Percentiles rank a stretch among this genome's conserved stretches.
phyloP scores from a whole-genome alignment of 306 rosid species.

The Medicago arabica region DNA sequence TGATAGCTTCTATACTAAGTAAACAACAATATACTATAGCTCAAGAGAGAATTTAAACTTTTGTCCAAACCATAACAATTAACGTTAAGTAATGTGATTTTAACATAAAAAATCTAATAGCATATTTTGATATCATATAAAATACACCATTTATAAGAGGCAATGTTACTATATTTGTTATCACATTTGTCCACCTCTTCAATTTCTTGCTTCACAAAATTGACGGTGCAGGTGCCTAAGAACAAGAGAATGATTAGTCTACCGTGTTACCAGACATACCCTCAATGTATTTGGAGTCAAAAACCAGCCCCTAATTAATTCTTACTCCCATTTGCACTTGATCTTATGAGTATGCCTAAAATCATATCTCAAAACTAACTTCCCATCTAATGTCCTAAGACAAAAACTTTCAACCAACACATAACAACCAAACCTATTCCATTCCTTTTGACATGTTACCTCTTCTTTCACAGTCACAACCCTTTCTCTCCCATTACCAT shows the following conservation, averaged over 20 bases:
- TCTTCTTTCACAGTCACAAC: conserved; percentile 62
- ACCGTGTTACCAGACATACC: background rate
- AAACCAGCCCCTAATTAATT: background rate
- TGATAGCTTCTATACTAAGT: too few species aligned
- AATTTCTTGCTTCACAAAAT: background rate
- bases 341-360: conserved; percentile 63
- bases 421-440: conserved; percentile 67
- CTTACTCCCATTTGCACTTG: conserved; percentile 62
- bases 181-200: background rate
- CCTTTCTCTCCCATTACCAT: conserved; percentile 57
- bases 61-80: too few species aligned
- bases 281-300: background rate
- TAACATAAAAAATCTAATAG: background rate
- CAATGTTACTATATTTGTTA: background rate
- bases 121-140: background rate
- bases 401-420: conserved; percentile 73
- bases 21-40: background rate
- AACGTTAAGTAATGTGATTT: background rate
- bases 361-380: conserved; percentile 55
- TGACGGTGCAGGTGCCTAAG: background rate
- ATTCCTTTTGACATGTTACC: conserved; percentile 45
- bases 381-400: conserved; percentile 68
- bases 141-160: background rate
- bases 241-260: background rate
- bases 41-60: too few species aligned